Evolutionary conservation across 139 green algal species (phyloP).

Genomic region (Pseudopediastrum boryanum): DNA sequence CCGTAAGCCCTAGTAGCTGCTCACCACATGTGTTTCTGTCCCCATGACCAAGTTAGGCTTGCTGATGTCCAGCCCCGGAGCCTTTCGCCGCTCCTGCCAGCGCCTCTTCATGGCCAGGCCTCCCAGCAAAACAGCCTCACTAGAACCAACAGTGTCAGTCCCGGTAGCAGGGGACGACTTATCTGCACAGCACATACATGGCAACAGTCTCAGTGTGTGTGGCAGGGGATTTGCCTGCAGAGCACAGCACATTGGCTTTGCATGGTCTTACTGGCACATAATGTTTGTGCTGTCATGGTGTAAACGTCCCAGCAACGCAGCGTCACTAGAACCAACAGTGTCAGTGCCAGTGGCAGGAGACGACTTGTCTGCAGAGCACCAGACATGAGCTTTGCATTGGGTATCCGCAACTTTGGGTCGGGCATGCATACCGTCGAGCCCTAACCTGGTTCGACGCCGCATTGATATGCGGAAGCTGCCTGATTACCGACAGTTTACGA

Average conservation of each 20-base stretch:
- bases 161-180: constrained; percentile 19
- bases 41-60: constrained; percentile 76
- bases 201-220: not conserved
- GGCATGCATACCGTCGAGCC: no score
- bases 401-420: no score
- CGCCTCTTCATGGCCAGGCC: constrained; percentile 70
- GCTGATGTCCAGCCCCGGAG: constrained; percentile 39
- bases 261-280: no score
- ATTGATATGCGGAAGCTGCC: no score
- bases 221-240: no score
- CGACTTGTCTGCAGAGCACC: constrained; percentile 1
- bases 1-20: not conserved
- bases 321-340: constrained; percentile 69
- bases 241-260: no score
- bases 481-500: no score
- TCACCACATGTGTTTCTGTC: constrained; percentile 51
- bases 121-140: constrained; percentile 76
- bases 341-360: constrained; percentile 27
- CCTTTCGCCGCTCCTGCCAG: constrained; percentile 56
- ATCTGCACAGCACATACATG: not conserved
- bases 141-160: constrained; percentile 57
- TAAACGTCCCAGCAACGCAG: constrained; percentile 74
- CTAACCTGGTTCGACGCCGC: no score
- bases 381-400: no score
- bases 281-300: no score